Percentiles rank a stretch among this genome's conserved stretches.
Conservation (phyloP, 257 asterid species). For the Avicennia marina region DNA sequence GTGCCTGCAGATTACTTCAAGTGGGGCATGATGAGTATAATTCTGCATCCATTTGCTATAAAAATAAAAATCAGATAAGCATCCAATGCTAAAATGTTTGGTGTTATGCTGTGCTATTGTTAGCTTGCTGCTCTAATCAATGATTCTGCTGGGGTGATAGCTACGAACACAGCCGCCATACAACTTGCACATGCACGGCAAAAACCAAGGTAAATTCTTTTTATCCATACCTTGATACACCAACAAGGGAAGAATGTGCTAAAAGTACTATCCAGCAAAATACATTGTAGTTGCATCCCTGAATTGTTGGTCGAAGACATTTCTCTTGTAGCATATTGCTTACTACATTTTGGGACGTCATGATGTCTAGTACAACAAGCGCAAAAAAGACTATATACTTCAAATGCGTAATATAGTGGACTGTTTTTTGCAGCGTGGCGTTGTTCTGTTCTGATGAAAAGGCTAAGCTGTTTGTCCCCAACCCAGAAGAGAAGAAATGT, state of each 20-base stretch:
- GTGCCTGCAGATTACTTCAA: too few relatives aligned
- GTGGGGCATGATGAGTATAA: too few relatives aligned
- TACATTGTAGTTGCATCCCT: neutral
- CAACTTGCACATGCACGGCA: conserved; percentile 75
- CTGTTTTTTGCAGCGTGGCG: conserved; percentile 56
- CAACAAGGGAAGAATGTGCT: too few relatives aligned
- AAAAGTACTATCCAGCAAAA: too few relatives aligned
- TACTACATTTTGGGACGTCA: neutral
- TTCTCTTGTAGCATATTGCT: neutral
- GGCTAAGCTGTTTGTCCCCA: conserved; percentile 57
- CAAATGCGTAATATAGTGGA: neutral
- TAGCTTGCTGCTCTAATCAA: conserved; percentile 82
- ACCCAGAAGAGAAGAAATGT: conserved; percentile 64
- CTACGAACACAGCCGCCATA: conserved; percentile 79
- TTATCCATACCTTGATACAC: too few relatives aligned
- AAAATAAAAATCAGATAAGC: too few relatives aligned
- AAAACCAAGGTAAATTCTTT: conserved; percentile 67
- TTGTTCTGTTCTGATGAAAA: conserved; percentile 68
- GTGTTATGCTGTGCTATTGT: neutral
- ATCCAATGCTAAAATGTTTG: neutral
- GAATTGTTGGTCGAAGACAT: neutral
- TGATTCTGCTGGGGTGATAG: conserved; percentile 81
- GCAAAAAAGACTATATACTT: neutral
- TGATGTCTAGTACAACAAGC: neutral
- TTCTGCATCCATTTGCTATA: too few relatives aligned